These are phyloP conservation scores for Pseudevernia furfuracea DNA, from an alignment of 495 filamentous ascomycete genomes.

Conservation along the genomic window DNA sequence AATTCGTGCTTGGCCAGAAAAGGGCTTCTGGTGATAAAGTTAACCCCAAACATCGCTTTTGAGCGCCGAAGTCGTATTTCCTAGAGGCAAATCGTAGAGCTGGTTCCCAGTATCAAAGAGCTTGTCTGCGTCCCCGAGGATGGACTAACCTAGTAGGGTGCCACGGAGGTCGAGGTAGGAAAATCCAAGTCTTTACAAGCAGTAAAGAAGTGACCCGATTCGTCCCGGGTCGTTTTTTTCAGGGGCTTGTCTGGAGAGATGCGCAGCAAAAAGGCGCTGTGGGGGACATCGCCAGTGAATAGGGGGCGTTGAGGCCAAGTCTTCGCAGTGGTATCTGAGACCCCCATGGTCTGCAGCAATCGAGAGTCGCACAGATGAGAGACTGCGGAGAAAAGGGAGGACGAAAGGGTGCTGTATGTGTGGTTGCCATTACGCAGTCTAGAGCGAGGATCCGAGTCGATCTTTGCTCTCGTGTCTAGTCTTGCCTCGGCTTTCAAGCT, in stretches of 20 bases:
- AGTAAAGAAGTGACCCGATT: conserved; percentile 39
- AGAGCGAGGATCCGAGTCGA: not conserved
- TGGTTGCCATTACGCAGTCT: not conserved
- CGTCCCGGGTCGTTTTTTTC: conserved; percentile 34
- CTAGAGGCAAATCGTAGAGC: conserved; percentile 42
- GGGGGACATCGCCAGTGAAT: conserved; percentile 45
- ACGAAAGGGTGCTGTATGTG: not conserved
- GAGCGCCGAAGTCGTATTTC: conserved; percentile 41
- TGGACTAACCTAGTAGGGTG: conserved; percentile 31
- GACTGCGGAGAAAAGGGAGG: not conserved
- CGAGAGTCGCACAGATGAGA: not conserved
- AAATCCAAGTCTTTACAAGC: conserved; percentile 52
- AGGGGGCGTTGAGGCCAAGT: conserved; percentile 33
- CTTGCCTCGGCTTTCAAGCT: no score
- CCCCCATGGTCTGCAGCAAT: not conserved
- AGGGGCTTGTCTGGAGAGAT: conserved; percentile 46
- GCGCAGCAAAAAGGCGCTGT: conserved; percentile 50
- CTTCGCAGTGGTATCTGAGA: not conserved
- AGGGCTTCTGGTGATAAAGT: no score
- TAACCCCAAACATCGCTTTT: conserved; percentile 46
- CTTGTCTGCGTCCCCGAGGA: conserved; percentile 39
- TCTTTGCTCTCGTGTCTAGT: no score
- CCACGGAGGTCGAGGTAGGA: conserved; percentile 53
- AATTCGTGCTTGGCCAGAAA: no score
- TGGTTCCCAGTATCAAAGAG: conserved; percentile 41